Conservation (phyloP, 768 basidiomycete species). For the Lactarius trivialis region DNA sequence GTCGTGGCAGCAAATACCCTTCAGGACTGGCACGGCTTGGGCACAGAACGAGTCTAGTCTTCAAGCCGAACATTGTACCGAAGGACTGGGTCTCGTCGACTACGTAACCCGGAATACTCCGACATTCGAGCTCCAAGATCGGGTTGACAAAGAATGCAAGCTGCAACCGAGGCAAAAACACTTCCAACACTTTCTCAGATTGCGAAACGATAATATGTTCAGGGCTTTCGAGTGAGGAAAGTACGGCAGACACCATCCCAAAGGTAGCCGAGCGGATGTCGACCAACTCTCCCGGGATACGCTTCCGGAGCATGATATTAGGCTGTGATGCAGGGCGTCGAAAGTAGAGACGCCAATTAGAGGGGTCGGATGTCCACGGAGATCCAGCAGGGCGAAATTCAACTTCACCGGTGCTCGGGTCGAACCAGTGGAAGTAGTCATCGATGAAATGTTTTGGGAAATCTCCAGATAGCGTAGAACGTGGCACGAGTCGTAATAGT, state of each 20-base stretch:
- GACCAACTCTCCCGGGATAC: background rate
- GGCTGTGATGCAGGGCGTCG: too few relatives aligned
- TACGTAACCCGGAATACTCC: constrained; percentile 37
- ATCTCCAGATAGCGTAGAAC: constrained; percentile 26
- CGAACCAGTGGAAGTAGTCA: constrained; percentile 34
- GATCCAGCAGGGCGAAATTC: constrained; percentile 31
- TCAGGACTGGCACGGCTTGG: background rate
- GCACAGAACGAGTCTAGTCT: constrained; percentile 26
- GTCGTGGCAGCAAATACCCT: background rate
- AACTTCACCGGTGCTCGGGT: constrained; percentile 23
- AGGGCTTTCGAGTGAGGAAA: background rate
- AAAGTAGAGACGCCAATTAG: constrained; percentile 27
- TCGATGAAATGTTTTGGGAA: constrained; percentile 30
- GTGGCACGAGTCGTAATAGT: constrained; percentile 31
- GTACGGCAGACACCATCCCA: background rate
- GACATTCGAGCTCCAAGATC: constrained; percentile 32
- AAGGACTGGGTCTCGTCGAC: constrained; percentile 37
- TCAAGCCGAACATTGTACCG: constrained; percentile 41
- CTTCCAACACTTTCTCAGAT: constrained; percentile 1
- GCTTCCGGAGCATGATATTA: background rate
- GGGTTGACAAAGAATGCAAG: constrained; percentile 37
- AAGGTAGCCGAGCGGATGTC: constrained; percentile 11
- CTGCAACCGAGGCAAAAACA: constrained; percentile 36
- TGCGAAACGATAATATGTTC: background rate
- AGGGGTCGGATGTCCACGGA: constrained; percentile 27